These are phyloP conservation scores for Leishmania braziliensis DNA, from an alignment of 208 protist species.

Conservation along the genomic window DNA sequence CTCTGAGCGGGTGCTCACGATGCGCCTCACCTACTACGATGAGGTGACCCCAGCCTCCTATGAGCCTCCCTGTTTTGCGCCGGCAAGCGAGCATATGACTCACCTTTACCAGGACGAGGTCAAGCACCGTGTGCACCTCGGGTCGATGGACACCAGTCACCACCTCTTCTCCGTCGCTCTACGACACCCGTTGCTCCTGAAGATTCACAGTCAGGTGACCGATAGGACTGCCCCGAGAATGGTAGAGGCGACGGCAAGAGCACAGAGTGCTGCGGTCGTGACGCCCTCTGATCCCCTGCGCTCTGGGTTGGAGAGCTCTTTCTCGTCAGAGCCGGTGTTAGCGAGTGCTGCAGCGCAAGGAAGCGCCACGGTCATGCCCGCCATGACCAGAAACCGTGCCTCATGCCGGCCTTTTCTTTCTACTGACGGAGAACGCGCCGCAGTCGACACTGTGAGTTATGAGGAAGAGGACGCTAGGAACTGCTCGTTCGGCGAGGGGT, in stretches of 20 bases:
- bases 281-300: slow-evolving; percentile 15
- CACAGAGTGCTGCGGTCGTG: background rate
- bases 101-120: slow-evolving; percentile 60
- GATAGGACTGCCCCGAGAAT: background rate
- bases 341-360: background rate
- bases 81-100: slow-evolving; percentile 57
- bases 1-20: slow-evolving; percentile 66
- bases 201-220: slow-evolving; percentile 26
- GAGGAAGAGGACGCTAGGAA: background rate
- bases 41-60: slow-evolving; percentile 65
- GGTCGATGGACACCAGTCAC: slow-evolving; percentile 69
- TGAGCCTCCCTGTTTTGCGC: slow-evolving; percentile 76
- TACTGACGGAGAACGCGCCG: background rate
- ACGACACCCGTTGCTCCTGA: slow-evolving; percentile 60
- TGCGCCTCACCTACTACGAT: slow-evolving; percentile 82
- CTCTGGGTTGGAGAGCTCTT: slow-evolving; percentile 18
- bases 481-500: background rate
- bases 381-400: too few relatives aligned
- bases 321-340: slow-evolving; percentile 5
- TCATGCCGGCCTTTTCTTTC: background rate
- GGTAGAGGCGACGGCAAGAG: background rate
- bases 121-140: slow-evolving; percentile 47
- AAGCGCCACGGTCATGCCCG: background rate
- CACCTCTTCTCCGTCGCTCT: slow-evolving; percentile 70
- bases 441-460: background rate